phyloP scores from a whole-genome alignment of 805 yeast species.

The Teunomyces stri region DNA sequence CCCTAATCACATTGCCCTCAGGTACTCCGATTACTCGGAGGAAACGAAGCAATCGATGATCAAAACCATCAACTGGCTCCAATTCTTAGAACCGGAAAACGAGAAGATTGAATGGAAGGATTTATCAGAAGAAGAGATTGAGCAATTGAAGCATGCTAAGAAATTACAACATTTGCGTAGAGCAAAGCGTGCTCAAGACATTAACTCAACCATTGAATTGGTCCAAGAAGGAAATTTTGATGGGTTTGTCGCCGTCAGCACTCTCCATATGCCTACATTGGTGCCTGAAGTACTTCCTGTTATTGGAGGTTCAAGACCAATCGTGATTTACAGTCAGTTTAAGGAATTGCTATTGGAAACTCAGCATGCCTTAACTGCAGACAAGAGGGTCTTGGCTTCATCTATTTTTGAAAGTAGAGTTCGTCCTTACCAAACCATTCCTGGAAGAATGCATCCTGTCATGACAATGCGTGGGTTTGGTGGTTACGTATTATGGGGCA shows the following conservation, averaged over 20 bases:
- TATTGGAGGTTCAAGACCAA: conserved; percentile 82
- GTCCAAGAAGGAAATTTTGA: conserved; percentile 61
- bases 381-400: conserved; percentile 76
- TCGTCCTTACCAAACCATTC: conserved; percentile 85
- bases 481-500: conserved; percentile 79
- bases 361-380: conserved; percentile 64
- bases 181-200: conserved; percentile 52
- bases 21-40: conserved; percentile 62
- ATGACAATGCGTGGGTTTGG: conserved; percentile 95
- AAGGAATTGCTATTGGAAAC: conserved; percentile 78
- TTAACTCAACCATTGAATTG: conserved; percentile 48
- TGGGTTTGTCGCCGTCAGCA: conserved; percentile 69
- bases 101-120: conserved; percentile 48
- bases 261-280: conserved; percentile 65
- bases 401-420: conserved; percentile 78
- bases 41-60: conserved; percentile 53
- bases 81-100: conserved; percentile 74
- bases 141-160: conserved; percentile 55
- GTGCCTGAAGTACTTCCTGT: conserved; percentile 60
- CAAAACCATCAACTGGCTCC: conserved; percentile 71
- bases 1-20: conserved; percentile 71
- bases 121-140: conserved; percentile 50
- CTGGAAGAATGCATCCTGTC: conserved; percentile 90
- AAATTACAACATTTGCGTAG: conserved; percentile 68
- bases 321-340: conserved; percentile 77